Evolutionary conservation across 1,284 basidiomycete genomes (phyloP).

Genomic region (Xanthoconium separans): DNA sequence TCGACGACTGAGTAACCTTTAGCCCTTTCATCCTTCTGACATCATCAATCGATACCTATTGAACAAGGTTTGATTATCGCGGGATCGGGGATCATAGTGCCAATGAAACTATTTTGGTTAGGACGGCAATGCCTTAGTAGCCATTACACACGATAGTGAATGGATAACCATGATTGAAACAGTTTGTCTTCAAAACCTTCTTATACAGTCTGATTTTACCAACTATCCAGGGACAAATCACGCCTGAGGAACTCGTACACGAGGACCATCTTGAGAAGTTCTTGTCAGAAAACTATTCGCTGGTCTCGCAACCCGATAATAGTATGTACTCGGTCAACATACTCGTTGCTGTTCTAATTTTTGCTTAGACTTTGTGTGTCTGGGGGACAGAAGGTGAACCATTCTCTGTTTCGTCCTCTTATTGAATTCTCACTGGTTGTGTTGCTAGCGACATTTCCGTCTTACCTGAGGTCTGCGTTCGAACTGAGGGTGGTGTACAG

Average conservation of each 20-base stretch:
- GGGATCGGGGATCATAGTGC: too few species aligned
- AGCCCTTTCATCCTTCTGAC: background rate
- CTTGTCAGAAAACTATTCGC: background rate
- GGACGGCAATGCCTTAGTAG: background rate
- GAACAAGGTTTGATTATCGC: background rate
- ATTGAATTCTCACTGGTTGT: too few species aligned
- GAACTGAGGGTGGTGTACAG: too few species aligned
- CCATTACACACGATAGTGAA: background rate
- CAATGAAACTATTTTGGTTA: background rate
- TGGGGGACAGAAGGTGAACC: too few species aligned
- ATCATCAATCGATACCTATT: background rate
- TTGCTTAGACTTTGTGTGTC: too few species aligned
- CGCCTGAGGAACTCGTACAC: background rate
- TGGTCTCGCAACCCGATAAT: background rate
- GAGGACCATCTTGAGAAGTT: background rate
- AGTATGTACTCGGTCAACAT: background rate
- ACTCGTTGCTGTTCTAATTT: too few species aligned
- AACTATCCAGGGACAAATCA: background rate
- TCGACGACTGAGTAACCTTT: background rate
- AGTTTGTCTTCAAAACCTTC: too few species aligned
- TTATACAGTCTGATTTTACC: background rate
- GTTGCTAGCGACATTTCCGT: too few species aligned
- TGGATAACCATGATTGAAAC: background rate
- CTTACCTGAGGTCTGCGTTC: too few species aligned
- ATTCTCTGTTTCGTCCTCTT: too few species aligned